phyloP scores from a whole-genome alignment of 306 rosid genomes.

The Sophora flavescens region DNA sequence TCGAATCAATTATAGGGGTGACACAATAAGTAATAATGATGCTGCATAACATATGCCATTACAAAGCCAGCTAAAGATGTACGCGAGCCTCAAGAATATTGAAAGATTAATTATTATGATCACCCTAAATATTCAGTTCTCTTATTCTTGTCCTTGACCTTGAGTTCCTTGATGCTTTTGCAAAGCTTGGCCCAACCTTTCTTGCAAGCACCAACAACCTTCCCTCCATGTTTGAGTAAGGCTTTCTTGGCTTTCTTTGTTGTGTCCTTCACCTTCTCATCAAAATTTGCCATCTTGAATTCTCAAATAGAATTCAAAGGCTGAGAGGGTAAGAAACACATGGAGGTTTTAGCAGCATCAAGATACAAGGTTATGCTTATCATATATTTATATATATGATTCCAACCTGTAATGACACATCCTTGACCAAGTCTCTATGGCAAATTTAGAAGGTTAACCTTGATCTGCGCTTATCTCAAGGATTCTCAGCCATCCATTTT shows the following conservation, averaged over 20 bases:
- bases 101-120: slow-evolving; percentile 1
- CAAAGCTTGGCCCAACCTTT: slow-evolving; percentile 47
- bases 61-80: neutral
- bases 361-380: neutral
- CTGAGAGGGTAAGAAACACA: neutral
- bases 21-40: slow-evolving; percentile 8
- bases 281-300: slow-evolving; percentile 52
- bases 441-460: neutral
- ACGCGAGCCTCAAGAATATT: neutral
- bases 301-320: slow-evolving; percentile 39
- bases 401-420: slow-evolving; percentile 6
- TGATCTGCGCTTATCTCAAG: neutral
- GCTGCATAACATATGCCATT: neutral
- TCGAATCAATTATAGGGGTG: slow-evolving; percentile 2
- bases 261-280: neutral
- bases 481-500: neutral
- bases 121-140: slow-evolving; percentile 44
- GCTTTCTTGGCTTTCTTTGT: slow-evolving; percentile 46
- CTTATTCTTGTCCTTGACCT: slow-evolving; percentile 21
- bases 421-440: neutral
- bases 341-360: slow-evolving; percentile 2
- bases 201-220: slow-evolving; percentile 41
- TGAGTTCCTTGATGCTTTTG: slow-evolving; percentile 28
- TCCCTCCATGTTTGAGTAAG: slow-evolving; percentile 25
- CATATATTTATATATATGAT: slow-evolving; percentile 34